Conservation (phyloP, 2,329 filamentous ascomycete genomes). For the Claviceps purpurea region DNA sequence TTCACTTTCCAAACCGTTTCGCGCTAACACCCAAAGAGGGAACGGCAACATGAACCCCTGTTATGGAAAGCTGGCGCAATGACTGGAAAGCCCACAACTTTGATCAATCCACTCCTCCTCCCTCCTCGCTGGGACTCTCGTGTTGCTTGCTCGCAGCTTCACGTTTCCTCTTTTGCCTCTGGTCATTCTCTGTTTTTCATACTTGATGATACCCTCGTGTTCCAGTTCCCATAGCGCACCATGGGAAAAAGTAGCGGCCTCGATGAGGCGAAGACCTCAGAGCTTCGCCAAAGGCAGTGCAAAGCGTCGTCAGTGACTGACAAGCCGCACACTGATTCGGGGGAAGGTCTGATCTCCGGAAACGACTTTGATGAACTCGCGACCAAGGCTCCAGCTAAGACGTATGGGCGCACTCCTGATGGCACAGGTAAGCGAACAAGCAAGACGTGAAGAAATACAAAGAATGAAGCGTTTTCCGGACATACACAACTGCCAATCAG, state of each 20-base stretch:
- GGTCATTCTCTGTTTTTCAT: background rate
- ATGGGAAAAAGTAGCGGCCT: background rate
- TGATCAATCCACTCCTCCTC: background rate
- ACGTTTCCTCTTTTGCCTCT: background rate
- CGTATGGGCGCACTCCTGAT: slow-evolving; percentile 80
- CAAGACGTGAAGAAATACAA: background rate
- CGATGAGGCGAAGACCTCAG: slow-evolving; percentile 4
- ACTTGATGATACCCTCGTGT: background rate
- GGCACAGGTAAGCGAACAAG: slow-evolving; percentile 59
- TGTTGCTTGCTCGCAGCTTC: background rate
- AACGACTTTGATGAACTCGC: slow-evolving; percentile 3
- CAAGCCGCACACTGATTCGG: background rate
- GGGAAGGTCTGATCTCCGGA: background rate
- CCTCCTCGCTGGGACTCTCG: background rate
- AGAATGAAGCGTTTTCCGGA: background rate
- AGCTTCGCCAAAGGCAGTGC: slow-evolving; percentile 3
- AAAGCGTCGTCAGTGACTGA: background rate
- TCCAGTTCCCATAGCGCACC: background rate
- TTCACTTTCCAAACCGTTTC: background rate
- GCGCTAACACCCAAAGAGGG: background rate
- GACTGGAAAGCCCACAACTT: background rate
- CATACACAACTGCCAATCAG: background rate
- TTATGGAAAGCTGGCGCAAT: background rate
- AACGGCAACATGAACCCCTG: background rate
- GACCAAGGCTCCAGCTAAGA: slow-evolving; percentile 36